A percentile compares a stretch with the other conserved stretches of the same genome.
These are phyloP conservation scores for Cercospora sesami DNA, from an alignment of 2,329 filamentous ascomycete species.

Conservation along the genomic window DNA sequence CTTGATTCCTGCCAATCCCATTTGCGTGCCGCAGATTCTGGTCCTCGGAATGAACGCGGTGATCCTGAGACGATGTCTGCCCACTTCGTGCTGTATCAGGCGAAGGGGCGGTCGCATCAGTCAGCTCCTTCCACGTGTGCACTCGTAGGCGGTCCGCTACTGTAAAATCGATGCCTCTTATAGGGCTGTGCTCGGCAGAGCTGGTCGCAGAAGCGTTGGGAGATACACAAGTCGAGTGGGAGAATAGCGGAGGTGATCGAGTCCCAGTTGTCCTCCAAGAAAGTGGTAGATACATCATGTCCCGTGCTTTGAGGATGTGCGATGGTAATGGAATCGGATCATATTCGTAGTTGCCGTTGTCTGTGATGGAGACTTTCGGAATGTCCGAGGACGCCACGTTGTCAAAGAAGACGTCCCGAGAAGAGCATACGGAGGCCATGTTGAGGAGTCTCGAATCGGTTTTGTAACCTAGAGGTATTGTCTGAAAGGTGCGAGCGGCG, in stretches of 20 bases:
- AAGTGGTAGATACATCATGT: conserved; percentile 10
- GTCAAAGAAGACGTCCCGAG: neutral
- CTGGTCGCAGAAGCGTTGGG: neutral
- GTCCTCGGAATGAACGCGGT: conserved; percentile 5
- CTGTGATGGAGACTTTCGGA: neutral
- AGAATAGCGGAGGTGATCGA: conserved; percentile 20
- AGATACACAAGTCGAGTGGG: conserved; percentile 17
- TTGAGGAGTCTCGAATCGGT: neutral
- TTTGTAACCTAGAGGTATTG: conserved; percentile 8
- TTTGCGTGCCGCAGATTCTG: conserved; percentile 21
- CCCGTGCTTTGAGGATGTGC: conserved; percentile 18
- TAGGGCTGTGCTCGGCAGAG: neutral
- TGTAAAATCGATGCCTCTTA: neutral
- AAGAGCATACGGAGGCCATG: neutral
- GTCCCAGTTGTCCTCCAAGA: neutral
- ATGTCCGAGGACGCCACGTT: neutral
- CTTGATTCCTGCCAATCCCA: conserved; percentile 24
- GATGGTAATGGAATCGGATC: conserved; percentile 20
- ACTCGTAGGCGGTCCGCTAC: neutral
- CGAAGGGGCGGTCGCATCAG: conserved; percentile 1
- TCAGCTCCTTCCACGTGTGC: conserved; percentile 5
- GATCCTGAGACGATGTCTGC: neutral
- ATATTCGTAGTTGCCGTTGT: neutral
- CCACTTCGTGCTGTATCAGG: neutral
- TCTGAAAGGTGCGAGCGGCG: conserved; percentile 2